Evolutionary conservation across 2,329 filamentous ascomycete species (phyloP), one percentile per base, ranked within the genome.

Genomic region (Trichoderma gracile): DNA sequence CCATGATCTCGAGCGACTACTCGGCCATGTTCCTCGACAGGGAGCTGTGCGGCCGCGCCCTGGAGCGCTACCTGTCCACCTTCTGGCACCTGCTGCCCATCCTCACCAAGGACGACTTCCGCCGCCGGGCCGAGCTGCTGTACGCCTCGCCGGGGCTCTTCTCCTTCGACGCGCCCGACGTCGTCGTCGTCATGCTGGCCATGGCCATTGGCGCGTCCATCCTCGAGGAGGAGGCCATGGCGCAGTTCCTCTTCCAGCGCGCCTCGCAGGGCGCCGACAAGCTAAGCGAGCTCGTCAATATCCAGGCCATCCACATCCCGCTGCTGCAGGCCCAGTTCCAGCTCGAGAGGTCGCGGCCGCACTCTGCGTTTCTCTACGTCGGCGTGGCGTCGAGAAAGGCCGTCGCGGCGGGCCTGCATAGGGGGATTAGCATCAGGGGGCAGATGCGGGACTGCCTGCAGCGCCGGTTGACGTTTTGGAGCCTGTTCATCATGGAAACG

Each of bases 11-110:
- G 14, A 61, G 45, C 25, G 58, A 61, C 58, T 61, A 61, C 25
- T 61, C 58, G 0, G 58, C 49, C 25, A 61, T 61, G 58, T 61
- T 61, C 25, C 19, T 61, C 8, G 49, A 61, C 8, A 53, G 23
- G 25, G 58, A 53, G 7, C 25, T 61, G n/a, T 61, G 58, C n/a
- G 33, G 21, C 15, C 58, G 58, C 49, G 49, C 53, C 5, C 25
- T 61, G 12, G 58, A 61, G 25, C 58, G 58, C 10, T 61, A 61
- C 27, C 14, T 61, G 23, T 19, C n/a, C 10, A 61, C 47, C 6
- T 61, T 53, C 49, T 61, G 58, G 58, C 58, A 61, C 27, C 5
- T 61, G n/a, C n/a, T 61, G 38, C 58, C 58, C 14, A 61, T 61
- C 38, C 23, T 61, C 15, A 54, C 58, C n/a, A 61, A 61, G 12